Percentiles rank a stretch among this genome's conserved stretches.
Conservation (phyloP, 768 basidiomycete species). For the Lanmaoa pseudosensibilis region DNA sequence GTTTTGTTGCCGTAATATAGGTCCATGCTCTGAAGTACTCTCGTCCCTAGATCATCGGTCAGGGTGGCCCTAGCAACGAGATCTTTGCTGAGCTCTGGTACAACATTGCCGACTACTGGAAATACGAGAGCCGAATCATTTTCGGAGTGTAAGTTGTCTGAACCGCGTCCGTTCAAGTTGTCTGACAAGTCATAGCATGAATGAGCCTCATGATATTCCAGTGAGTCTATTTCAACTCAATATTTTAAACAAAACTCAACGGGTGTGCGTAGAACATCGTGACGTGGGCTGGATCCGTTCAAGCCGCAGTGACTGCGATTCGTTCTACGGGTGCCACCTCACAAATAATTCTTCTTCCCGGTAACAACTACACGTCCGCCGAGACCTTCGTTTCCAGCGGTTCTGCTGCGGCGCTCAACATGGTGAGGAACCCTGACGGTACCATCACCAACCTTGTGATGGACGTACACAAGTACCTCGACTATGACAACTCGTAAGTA, state of each 20-base stretch:
- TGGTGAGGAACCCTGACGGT: slow-evolving; percentile 48
- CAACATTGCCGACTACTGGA: slow-evolving; percentile 51
- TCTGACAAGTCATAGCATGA: slow-evolving; percentile 43
- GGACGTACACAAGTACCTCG: slow-evolving; percentile 66
- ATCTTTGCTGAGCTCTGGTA: slow-evolving; percentile 55
- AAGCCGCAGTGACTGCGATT: slow-evolving; percentile 63
- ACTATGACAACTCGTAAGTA: slow-evolving; percentile 49
- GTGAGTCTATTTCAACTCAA: slow-evolving; percentile 7
- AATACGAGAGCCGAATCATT: slow-evolving; percentile 39
- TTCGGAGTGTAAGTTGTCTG: slow-evolving; percentile 46
- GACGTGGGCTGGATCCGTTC: slow-evolving; percentile 50
- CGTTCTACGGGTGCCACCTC: slow-evolving; percentile 49
- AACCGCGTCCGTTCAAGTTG: not conserved
- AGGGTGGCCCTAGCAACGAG: slow-evolving; percentile 58
- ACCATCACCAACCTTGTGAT: slow-evolving; percentile 48
- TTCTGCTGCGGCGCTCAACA: slow-evolving; percentile 47
- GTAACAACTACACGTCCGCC: slow-evolving; percentile 57
- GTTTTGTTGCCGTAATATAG: not conserved
- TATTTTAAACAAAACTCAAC: not conserved
- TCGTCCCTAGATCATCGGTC: slow-evolving; percentile 51
- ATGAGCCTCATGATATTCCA: slow-evolving; percentile 62
- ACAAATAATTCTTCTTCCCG: slow-evolving; percentile 59
- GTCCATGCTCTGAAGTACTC: not conserved
- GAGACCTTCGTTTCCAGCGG: slow-evolving; percentile 50
- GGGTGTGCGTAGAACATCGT: slow-evolving; percentile 32